Base-by-base conservation (phyloP, 805 yeast genomes). In the Huiozyma naganishii region DNA sequence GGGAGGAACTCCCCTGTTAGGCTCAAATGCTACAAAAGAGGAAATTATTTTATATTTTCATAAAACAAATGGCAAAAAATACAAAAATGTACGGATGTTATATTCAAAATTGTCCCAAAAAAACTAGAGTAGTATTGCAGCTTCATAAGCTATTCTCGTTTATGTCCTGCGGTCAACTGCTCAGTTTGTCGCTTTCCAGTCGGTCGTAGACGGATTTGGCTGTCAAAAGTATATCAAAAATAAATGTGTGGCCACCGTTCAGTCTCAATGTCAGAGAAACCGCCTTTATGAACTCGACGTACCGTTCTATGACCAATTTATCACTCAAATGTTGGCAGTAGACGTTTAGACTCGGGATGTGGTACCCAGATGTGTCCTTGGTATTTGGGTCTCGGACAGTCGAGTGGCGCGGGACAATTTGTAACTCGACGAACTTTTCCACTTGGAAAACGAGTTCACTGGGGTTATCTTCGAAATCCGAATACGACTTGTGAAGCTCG, bases 221-320 rank as follows among this genome's bases (percentile, higher is more conserved):
- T 41, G 74, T 71, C 17, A 76, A 53, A 36, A 80, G 54, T 1
- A 80, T 65, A 52, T 80, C 87, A 52, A 80, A 68, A 9, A 76
- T 68, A 42, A 73, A 73, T 2, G 80, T 66, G 51, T 77, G 73
- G 1, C 80, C 81, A 12, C 82, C 80, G 51, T 80, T 80, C 32
- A 74, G 51, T 12, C 62, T 58, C 37, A 74, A 57, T 32, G 79
- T 64, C 45, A 67, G 53, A 50, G 66, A 66, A 39, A 74, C 64
- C 38, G 69, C 72, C 30, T 60, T 59, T 6, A 70, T 55, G 45
- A 74, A 68, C 40, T 66, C 65, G 7, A 59, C 45, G 44, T 62
- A 65, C 34, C 62, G 52, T 36, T 60, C 59, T 10, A 57, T 44
- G 6, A 47, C 43, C 5, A 59, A 37, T 39, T 50, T 45, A 38